A percentile compares a stretch with the other conserved stretches of the same genome.
These are phyloP conservation scores for Fusarium acutatum DNA, from an alignment of 2,329 filamentous ascomycete species.

Conservation along the genomic window DNA sequence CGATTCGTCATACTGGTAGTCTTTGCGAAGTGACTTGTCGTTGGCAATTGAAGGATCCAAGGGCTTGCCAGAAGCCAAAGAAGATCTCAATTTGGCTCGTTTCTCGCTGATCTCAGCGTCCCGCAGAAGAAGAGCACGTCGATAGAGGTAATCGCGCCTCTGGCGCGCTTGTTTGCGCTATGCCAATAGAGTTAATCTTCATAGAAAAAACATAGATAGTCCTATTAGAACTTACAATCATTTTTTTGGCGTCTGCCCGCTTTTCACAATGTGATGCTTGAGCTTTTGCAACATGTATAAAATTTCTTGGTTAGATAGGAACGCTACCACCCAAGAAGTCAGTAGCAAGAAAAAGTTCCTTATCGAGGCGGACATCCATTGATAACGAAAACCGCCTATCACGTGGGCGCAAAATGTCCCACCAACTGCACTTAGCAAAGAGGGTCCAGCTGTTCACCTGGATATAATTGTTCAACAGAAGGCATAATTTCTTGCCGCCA, in stretches of 20 bases:
- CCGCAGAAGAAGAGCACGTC: conserved; percentile 83
- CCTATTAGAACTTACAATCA: conserved; percentile 46
- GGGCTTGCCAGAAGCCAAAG: conserved; percentile 88
- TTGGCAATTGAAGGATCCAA: conserved; percentile 84
- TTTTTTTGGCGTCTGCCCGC: conserved; percentile 13
- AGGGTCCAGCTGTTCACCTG: conserved; percentile 38
- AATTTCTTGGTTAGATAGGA: conserved; percentile 21
- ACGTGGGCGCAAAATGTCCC: conserved; percentile 54
- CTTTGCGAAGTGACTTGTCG: conserved; percentile 82
- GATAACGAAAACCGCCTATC: conserved; percentile 47
- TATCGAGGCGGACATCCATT: conserved; percentile 40
- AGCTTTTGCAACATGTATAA: conserved; percentile 12
- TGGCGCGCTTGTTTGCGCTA: conserved; percentile 55
- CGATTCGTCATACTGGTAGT: conserved; percentile 95
- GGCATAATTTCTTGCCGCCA: conserved; percentile 35
- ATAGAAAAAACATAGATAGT: neutral
- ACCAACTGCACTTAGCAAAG: conserved; percentile 45
- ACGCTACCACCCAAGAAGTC: neutral
- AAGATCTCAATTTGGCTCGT: conserved; percentile 83
- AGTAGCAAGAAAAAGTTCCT: conserved; percentile 41
- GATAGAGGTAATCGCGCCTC: conserved; percentile 75
- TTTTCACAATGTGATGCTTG: conserved; percentile 4
- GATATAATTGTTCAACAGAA: conserved; percentile 42
- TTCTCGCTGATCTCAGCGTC: conserved; percentile 95
- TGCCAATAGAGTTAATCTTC: conserved; percentile 28